These are phyloP conservation scores for Lolium perenne DNA, from an alignment of 176 grass and related monocot genomes.

Conservation along the genomic window DNA sequence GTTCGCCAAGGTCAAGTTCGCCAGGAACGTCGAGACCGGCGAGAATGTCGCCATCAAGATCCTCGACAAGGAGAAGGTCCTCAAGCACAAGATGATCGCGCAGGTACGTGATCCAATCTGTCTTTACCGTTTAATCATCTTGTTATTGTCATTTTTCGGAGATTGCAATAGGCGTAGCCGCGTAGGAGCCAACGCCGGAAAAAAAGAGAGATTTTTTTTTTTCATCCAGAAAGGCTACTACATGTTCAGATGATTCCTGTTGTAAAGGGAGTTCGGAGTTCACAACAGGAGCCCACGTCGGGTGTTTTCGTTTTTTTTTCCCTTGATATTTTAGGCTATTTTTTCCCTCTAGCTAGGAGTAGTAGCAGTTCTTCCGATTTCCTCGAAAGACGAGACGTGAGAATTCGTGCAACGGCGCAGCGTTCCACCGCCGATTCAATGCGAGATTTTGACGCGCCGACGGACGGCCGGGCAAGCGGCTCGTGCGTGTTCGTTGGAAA, in stretches of 20 bases:
- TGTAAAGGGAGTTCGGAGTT: background rate
- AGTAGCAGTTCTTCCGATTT: background rate
- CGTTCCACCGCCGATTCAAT: background rate
- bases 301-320: background rate
- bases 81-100: conserved; percentile 91
- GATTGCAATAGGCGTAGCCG: background rate
- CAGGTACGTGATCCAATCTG: conserved; percentile 51
- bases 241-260: background rate
- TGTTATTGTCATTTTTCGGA: background rate
- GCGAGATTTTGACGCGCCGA: conserved; percentile 18
- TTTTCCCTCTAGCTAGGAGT: background rate
- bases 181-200: background rate
- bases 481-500: conserved; percentile 35
- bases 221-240: too few species aligned
- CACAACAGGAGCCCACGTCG: background rate
- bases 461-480: background rate
- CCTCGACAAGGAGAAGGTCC: conserved; percentile 97
- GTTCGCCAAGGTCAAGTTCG: conserved; percentile 99
- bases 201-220: background rate
- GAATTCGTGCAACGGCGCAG: background rate
- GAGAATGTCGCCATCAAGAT: conserved; percentile 98
- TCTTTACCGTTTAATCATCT: background rate
- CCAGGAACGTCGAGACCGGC: conserved; percentile 71
- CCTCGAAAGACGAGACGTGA: background rate
- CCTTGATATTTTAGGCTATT: background rate